Conservation (phyloP, 805 yeast species). For the Teunomyces aglyptinius region DNA sequence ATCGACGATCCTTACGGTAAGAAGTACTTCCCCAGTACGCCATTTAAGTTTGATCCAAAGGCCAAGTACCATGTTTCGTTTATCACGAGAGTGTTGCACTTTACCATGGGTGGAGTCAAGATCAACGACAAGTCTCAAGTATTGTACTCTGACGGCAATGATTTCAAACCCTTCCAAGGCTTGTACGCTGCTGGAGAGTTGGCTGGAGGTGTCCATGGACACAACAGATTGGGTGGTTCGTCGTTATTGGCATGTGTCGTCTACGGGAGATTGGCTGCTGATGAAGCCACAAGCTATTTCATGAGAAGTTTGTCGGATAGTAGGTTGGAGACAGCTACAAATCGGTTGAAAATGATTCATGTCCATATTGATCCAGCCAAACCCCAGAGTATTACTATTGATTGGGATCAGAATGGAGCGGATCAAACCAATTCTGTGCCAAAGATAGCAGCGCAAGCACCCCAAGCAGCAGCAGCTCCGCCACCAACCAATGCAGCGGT, state of each 20-base stretch:
- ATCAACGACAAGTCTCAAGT: slow-evolving; percentile 47
- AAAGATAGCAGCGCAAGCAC: not conserved
- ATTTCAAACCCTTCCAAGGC: slow-evolving; percentile 28
- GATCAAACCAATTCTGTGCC: not conserved
- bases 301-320: slow-evolving; percentile 24
- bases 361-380: slow-evolving; percentile 43
- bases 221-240: slow-evolving; percentile 43
- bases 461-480: slow-evolving; percentile 5
- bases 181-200: slow-evolving; percentile 46
- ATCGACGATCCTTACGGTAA: slow-evolving; percentile 43
- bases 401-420: slow-evolving; percentile 20
- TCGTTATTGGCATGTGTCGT: slow-evolving; percentile 46
- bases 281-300: slow-evolving; percentile 34
- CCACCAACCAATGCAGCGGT: slow-evolving; percentile 4
- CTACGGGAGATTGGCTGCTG: slow-evolving; percentile 44
- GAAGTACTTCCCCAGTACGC: slow-evolving; percentile 48
- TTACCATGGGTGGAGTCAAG: slow-evolving; percentile 70
- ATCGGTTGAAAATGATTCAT: slow-evolving; percentile 41
- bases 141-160: slow-evolving; percentile 26
- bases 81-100: slow-evolving; percentile 59
- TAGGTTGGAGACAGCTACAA: slow-evolving; percentile 17
- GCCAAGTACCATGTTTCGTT: slow-evolving; percentile 49
- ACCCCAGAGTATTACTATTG: slow-evolving; percentile 34
- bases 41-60: slow-evolving; percentile 32
- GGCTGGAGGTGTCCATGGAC: slow-evolving; percentile 48